Evolutionary conservation across 345 rosid species (phyloP).

Genomic region (Physaria fendleri): DNA sequence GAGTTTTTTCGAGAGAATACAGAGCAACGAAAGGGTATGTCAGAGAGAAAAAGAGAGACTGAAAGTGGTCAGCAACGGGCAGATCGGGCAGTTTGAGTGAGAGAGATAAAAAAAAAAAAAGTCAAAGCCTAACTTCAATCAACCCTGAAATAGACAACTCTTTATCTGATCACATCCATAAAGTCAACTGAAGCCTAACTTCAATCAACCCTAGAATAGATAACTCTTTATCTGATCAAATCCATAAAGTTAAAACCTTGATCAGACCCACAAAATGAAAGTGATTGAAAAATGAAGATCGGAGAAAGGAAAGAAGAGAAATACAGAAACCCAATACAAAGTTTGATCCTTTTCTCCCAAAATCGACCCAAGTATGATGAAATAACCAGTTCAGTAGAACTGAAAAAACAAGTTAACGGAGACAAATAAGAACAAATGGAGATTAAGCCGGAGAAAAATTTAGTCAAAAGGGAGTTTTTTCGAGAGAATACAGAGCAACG

Average conservation of each 20-base stretch:
- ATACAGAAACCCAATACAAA: conserved; percentile 18
- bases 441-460: conserved; percentile 22
- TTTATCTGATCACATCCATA: conserved; percentile 8
- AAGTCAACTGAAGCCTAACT: conserved; percentile 14
- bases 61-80: conserved; percentile 57
- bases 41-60: conserved; percentile 32
- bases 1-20: conserved; percentile 19
- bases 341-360: neutral
- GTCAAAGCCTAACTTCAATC: neutral
- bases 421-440: neutral
- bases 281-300: neutral
- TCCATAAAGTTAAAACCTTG: neutral
- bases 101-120: no score
- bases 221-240: conserved; percentile 14
- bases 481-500: conserved; percentile 22
- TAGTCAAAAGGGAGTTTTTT: conserved; percentile 41
- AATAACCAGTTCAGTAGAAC: neutral
- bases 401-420: conserved; percentile 13
- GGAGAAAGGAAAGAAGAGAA: neutral
- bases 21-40: conserved; percentile 25
- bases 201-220: no score
- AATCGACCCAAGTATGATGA: no score
- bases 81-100: conserved; percentile 53
- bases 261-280: conserved; percentile 28
- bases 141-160: conserved; percentile 12